Conservation (phyloP, 805 yeast species). For the Suhomyces sp. region DNA sequence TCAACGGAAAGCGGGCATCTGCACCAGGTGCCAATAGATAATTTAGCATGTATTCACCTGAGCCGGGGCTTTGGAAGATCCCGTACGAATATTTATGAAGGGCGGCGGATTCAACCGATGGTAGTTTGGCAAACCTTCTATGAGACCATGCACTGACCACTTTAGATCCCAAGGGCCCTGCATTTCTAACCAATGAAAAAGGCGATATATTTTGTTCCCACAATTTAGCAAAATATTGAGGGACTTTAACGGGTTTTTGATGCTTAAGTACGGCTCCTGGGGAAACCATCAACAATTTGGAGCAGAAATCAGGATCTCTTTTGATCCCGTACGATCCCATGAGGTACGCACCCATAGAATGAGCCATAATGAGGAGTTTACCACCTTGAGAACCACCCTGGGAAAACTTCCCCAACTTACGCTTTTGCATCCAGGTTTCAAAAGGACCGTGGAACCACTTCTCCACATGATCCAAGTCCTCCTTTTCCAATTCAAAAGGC, state of each 20-base stretch:
- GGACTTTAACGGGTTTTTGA: constrained; percentile 47
- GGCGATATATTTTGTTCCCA: constrained; percentile 93
- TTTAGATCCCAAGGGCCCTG: constrained; percentile 83
- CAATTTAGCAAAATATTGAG: constrained; percentile 71
- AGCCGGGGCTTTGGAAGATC: constrained; percentile 82
- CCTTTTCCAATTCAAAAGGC: constrained; percentile 47
- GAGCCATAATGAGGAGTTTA: constrained; percentile 68
- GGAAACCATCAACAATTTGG: constrained; percentile 72
- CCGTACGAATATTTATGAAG: constrained; percentile 80
- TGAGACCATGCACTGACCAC: constrained; percentile 88
- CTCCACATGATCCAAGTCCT: constrained; percentile 52
- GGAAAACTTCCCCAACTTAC: constrained; percentile 37
- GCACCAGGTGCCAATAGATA: constrained; percentile 90
- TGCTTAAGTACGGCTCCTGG: constrained; percentile 82
- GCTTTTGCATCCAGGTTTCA: constrained; percentile 56
- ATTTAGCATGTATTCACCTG: constrained; percentile 90
- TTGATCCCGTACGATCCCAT: constrained; percentile 65
- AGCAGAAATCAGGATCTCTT: constrained; percentile 55
- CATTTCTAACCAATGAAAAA: constrained; percentile 69
- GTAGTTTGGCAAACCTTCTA: constrained; percentile 68
- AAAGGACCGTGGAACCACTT: constrained; percentile 65
- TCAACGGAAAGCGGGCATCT: constrained; percentile 73
- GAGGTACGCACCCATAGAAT: constrained; percentile 90
- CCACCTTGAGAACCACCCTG: constrained; percentile 21
- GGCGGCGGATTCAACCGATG: constrained; percentile 43